Percentiles rank a stretch among this genome's conserved stretches.
These are phyloP conservation scores for Cenchrus purpureus DNA, from an alignment of 176 grass and related monocot genomes.

Conservation along the genomic window DNA sequence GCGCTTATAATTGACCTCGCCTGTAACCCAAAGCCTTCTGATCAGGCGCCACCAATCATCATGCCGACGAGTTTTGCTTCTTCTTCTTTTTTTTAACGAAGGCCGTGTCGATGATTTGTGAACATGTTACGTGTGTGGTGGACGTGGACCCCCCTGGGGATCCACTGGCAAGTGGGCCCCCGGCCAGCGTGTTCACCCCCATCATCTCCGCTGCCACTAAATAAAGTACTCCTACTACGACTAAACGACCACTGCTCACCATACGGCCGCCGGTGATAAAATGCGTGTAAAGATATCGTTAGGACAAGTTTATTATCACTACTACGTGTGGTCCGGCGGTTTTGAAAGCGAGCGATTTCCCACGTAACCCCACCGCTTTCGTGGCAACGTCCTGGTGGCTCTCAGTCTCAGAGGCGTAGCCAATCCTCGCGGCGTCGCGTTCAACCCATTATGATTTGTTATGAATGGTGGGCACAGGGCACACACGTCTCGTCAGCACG, in stretches of 20 bases:
- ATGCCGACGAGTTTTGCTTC: background rate
- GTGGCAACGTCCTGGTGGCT: background rate
- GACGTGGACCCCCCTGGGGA: background rate
- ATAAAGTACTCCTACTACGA: background rate
- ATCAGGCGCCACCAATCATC: background rate
- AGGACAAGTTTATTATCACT: background rate
- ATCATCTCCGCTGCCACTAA: background rate
- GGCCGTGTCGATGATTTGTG: background rate
- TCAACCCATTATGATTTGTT: background rate
- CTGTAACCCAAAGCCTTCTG: background rate
- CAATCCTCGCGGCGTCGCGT: background rate
- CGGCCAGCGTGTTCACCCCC: background rate
- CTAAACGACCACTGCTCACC: background rate
- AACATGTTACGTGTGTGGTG: background rate
- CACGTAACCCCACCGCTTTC: no score
- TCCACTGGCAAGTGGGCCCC: background rate
- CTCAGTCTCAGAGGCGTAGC: background rate
- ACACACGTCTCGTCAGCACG: background rate
- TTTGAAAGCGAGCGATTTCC: background rate
- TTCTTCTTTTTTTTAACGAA: background rate
- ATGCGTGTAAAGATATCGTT: background rate
- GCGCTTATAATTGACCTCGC: conserved; percentile 16
- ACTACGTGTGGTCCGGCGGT: background rate
- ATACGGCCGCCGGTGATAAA: background rate
- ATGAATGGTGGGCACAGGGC: background rate